A percentile compares a stretch with the other conserved stretches of the same genome.
Evolutionary conservation across 2,329 filamentous ascomycete species (phyloP).

Genomic region (Fusarium irregulare): DNA sequence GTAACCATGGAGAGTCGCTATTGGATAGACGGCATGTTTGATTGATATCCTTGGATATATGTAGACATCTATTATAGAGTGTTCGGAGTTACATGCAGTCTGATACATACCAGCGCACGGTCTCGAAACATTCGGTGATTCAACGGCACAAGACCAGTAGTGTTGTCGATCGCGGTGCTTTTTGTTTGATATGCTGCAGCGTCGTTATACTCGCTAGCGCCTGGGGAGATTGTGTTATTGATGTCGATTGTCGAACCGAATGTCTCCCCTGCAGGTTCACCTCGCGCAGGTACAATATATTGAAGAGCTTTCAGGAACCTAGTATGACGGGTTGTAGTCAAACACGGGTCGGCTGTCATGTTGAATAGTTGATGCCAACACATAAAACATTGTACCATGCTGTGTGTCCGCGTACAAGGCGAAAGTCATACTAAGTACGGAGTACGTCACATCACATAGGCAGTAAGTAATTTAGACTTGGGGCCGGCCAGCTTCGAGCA

Average conservation of each 20-base stretch:
- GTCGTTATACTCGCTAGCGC: not conserved
- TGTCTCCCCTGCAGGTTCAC: not conserved
- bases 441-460: constrained; percentile 4
- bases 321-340: not conserved
- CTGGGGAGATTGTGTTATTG: not conserved
- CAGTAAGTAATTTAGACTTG: constrained; percentile 3
- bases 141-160: constrained; percentile 1
- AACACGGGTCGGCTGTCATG: not conserved
- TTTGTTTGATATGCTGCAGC: constrained; percentile 14
- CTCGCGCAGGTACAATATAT: not conserved
- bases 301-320: not conserved
- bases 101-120: constrained; percentile 14
- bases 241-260: not conserved
- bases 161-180: constrained; percentile 17
- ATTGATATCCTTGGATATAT: constrained; percentile 32
- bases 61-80: constrained; percentile 21
- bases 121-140: constrained; percentile 24
- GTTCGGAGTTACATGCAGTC: constrained; percentile 9
- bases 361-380: constrained; percentile 12
- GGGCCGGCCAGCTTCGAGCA: constrained; percentile 26
- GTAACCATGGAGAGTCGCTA: not conserved
- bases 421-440: constrained; percentile 1
- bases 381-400: constrained; percentile 15
- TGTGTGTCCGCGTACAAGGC: constrained; percentile 1
- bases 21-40: constrained; percentile 24